These are phyloP conservation scores for Pezicula radicicola DNA, from an alignment of 2,329 filamentous ascomycete genomes.

Conservation along the genomic window DNA sequence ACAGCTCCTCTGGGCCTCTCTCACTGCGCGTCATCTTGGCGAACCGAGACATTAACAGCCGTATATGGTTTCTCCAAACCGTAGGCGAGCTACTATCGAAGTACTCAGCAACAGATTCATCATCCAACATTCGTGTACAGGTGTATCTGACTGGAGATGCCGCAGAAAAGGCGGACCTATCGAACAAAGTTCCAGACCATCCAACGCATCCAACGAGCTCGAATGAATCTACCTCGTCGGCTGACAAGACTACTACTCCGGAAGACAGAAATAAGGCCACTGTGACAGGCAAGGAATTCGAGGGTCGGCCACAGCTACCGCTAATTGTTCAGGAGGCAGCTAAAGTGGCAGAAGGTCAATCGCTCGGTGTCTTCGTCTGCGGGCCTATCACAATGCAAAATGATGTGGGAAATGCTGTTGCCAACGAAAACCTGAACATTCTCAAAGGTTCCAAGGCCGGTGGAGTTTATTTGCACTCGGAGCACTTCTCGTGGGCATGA, in stretches of 20 bases:
- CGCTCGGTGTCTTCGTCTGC: constrained; percentile 36
- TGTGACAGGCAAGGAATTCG: constrained; percentile 7
- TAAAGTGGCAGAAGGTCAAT: constrained; percentile 8
- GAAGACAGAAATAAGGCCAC: constrained; percentile 9
- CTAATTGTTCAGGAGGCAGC: constrained; percentile 14
- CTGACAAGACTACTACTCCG: not conserved
- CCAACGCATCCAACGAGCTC: not conserved
- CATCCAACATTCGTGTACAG: constrained; percentile 18
- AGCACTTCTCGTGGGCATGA: constrained; percentile 42
- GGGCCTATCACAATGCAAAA: constrained; percentile 43
- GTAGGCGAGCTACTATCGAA: constrained; percentile 25
- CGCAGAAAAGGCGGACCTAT: constrained; percentile 7
- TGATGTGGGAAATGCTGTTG: constrained; percentile 44
- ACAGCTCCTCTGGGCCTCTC: constrained; percentile 6
- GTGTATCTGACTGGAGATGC: constrained; percentile 26
- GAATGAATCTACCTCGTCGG: not conserved
- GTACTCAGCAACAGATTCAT: constrained; percentile 11
- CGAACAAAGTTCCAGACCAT: not conserved
- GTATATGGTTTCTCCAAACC: constrained; percentile 32
- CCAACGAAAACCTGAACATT: constrained; percentile 35
- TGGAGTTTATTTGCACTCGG: constrained; percentile 43
- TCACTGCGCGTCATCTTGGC: constrained; percentile 31
- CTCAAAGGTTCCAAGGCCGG: constrained; percentile 25
- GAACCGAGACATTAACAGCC: constrained; percentile 31
- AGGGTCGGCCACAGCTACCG: constrained; percentile 32